Evolutionary conservation across 2,329 filamentous ascomycete species (phyloP).

Genomic region (Lasiodiplodia sp.): DNA sequence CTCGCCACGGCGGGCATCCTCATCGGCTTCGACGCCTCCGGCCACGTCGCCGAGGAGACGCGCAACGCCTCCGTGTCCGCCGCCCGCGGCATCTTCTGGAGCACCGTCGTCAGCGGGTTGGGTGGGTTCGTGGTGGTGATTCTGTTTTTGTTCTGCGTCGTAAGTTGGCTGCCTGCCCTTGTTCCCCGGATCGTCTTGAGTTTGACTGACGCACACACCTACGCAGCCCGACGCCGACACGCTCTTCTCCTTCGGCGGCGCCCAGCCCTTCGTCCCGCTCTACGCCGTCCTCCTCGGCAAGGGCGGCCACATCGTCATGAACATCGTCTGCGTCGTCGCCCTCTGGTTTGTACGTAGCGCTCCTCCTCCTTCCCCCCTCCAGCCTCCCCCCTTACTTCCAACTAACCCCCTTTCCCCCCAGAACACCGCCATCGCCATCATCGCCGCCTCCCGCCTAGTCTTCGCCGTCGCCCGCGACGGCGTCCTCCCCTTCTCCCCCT

Average conservation of each 20-base stretch:
- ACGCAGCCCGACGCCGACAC: constrained; percentile 59
- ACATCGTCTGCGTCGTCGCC: constrained; percentile 60
- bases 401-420: constrained; percentile 30
- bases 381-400: background rate
- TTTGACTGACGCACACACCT: background rate
- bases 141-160: constrained; percentile 63
- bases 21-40: constrained; percentile 68
- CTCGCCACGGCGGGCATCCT: constrained; percentile 67
- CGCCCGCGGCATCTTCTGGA: constrained; percentile 67
- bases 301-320: constrained; percentile 67
- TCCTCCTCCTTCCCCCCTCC: background rate
- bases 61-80: constrained; percentile 64
- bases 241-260: constrained; percentile 61
- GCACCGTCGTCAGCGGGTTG: constrained; percentile 63
- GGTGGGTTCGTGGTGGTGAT: constrained; percentile 65
- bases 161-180: background rate
- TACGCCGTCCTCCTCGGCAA: constrained; percentile 64
- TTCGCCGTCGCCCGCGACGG: constrained; percentile 69
- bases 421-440: constrained; percentile 67
- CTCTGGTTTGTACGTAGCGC: constrained; percentile 55
- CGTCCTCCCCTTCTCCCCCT: constrained; percentile 65
- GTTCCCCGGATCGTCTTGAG: background rate
- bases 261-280: constrained; percentile 66
- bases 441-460: constrained; percentile 67
- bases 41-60: constrained; percentile 68